A percentile compares a stretch with the other conserved stretches of the same genome.
These are phyloP conservation scores for Ustilago xerochloae DNA, from an alignment of 1,284 basidiomycete species.

Conservation along the genomic window DNA sequence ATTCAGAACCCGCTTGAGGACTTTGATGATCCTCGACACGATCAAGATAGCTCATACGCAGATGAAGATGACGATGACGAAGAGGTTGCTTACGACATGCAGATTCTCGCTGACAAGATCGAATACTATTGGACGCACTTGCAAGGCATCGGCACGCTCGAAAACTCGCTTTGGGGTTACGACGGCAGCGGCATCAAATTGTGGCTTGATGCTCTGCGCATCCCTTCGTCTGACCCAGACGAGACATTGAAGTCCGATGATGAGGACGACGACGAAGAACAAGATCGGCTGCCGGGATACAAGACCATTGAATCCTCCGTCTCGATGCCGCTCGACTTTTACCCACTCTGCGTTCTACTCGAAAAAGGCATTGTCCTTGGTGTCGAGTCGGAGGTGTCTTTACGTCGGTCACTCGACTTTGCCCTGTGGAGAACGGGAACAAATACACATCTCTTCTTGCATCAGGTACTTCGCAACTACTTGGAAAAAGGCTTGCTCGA, in stretches of 20 bases:
- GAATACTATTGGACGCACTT: conserved; percentile 99
- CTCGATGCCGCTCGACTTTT: conserved; percentile 89
- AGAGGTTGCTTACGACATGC: conserved; percentile 97
- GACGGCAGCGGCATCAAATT: conserved; percentile 89
- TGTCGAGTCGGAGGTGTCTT: conserved; percentile 85
- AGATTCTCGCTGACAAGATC: conserved; percentile 92
- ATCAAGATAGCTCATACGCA: conserved; percentile 1
- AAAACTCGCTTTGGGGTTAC: conserved; percentile 97
- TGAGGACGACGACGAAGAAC: conserved; percentile 56
- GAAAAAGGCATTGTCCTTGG: conserved; percentile 99
- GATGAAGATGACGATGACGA: conserved; percentile 74
- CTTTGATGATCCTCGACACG: conserved; percentile 26
- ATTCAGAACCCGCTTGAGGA: conserved; percentile 11
- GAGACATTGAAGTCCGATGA: conserved; percentile 15
- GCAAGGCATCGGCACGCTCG: conserved; percentile 87
- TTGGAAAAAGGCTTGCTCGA: conserved; percentile 70
- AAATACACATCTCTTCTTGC: conserved; percentile 93
- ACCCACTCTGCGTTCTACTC: conserved; percentile 95
- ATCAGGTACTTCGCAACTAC: conserved; percentile 88
- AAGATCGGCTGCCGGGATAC: conserved; percentile 65
- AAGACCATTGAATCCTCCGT: conserved; percentile 90
- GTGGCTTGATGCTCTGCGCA: conserved; percentile 93
- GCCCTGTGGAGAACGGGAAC: conserved; percentile 91
- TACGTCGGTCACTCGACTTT: conserved; percentile 83
- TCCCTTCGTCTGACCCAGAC: conserved; percentile 70